These are phyloP conservation scores for Stagonosporopsis chrysanthemi DNA, from an alignment of 2,329 filamentous ascomycete species.

Conservation along the genomic window DNA sequence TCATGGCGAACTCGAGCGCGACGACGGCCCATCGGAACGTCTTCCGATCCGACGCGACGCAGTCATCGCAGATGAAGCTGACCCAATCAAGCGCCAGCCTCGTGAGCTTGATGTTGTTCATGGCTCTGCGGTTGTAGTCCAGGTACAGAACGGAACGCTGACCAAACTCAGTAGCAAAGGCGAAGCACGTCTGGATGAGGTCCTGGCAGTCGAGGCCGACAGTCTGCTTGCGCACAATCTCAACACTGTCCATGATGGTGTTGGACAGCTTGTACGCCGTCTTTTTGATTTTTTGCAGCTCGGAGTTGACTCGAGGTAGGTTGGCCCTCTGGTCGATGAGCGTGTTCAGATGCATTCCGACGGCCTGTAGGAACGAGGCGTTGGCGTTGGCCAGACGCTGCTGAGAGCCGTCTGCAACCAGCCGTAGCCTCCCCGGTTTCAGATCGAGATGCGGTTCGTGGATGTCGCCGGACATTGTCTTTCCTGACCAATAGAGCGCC, in stretches of 20 bases:
- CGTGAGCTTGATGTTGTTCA: slow-evolving; percentile 96
- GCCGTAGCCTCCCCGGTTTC: slow-evolving; percentile 82
- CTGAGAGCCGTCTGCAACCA: slow-evolving; percentile 88
- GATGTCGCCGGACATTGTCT: slow-evolving; percentile 73
- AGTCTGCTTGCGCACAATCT: slow-evolving; percentile 87
- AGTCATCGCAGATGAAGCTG: slow-evolving; percentile 97
- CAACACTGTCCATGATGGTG: slow-evolving; percentile 98
- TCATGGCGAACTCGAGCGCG: slow-evolving; percentile 95
- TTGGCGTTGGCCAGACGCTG: slow-evolving; percentile 80
- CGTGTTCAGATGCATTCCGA: slow-evolving; percentile 85
- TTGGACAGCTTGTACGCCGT: slow-evolving; percentile 97
- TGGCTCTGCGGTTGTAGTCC: slow-evolving; percentile 91
- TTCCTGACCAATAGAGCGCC: slow-evolving; percentile 80
- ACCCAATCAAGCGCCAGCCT: slow-evolving; percentile 96
- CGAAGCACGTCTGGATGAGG: slow-evolving; percentile 95
- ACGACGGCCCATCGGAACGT: slow-evolving; percentile 98
- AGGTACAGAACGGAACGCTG: slow-evolving; percentile 94
- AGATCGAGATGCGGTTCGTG: slow-evolving; percentile 83
- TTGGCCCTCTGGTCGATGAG: slow-evolving; percentile 93
- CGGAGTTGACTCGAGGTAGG: slow-evolving; percentile 86
- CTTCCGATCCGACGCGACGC: slow-evolving; percentile 89
- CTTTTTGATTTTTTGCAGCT: slow-evolving; percentile 92
- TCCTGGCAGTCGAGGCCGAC: slow-evolving; percentile 88
- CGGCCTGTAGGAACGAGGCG: slow-evolving; percentile 75
- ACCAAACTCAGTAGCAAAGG: slow-evolving; percentile 98